Base-by-base conservation (phyloP, 2,329 filamentous ascomycete genomes). In the Penicillium janthinellum region DNA sequence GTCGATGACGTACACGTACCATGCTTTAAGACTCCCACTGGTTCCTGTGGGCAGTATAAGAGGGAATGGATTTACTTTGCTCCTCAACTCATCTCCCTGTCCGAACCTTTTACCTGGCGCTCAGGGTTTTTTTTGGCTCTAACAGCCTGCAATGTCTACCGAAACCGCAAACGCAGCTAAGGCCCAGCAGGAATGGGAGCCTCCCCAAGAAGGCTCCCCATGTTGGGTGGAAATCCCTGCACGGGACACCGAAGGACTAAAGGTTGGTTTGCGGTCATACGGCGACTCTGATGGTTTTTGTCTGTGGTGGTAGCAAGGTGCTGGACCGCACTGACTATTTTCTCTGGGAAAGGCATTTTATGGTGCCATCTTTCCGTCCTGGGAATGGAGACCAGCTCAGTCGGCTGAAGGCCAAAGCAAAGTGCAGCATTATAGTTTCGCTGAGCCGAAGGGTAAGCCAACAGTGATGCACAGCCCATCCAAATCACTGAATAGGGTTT, bases 211-310 rank as follows among this genome's bases (percentile, higher is more conserved):
- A 45, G 42, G 42, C 22, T 45, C 22, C 42, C 42, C 42, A 45
- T 45, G 42, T 45, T 45, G 42, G 42, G 42, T 45, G 25, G 42
- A 45, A 20, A 45, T 45, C 42, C 42, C 42, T 45, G 42, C 42
- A 28, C 22, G 42, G 42, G 22, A 45, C 10, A 45, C 42, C 11
- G 42, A 45, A 45, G 11, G 22, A 45, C 42, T 45, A n/a, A 45
- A 45, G 22, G 42, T 45, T 15, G 22, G 42, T 45, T 45, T 12
- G 42, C 42, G 42, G 42, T 28, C 22, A 45, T 45, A 14, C 20
- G 42, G 42, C 42, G 42, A 45, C 42, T 45, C 42, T 45, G 42
- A 45, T 45, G 22, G 28, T 28, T 45, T 45, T 45, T 28, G 42
- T 15, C 22, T 45, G 42, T 45, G 8, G 42, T 28, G 22, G 22